Base-by-base conservation (phyloP, 2,329 filamentous ascomycete species). In the Monascus ruber region DNA sequence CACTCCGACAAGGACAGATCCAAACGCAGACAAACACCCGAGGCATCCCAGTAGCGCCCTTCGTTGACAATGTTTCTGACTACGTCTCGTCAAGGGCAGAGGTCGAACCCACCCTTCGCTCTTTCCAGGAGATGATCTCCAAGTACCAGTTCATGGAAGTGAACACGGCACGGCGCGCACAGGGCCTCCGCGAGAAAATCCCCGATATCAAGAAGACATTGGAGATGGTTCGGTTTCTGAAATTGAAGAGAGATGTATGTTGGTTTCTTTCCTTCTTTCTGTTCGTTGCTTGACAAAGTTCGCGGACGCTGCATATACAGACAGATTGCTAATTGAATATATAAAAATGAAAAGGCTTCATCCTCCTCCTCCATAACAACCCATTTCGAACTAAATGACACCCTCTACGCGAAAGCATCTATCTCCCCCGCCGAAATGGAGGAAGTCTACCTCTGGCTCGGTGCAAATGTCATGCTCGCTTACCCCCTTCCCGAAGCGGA, bases 91-190 rank as follows among this genome's bases (percentile, higher is more conserved):
- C 59, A 5, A 59, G 64, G 40, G 58, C 59, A 4, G 66, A 70
- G 36, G 65, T 69, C 45, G 66, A 70, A 46, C 49, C 60, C 24
- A 70, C 66, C 1, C 59, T 70, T 4, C 58, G 59, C 42, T 60
- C 58, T 11, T 69, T 70, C 54, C 66, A 69, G 49, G 66, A 70
- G 47, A 64, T 65, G 55, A 58, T 61, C 59, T 94, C 87, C 52
- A 98, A 98, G 74, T 98, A 98, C 70, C 91, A 96, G 64, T 98
- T 96, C 68, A 98, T 98, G 91, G 87, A 96, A 68, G 72, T 83
- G 59, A 96, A 94, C 64, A 84, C 91, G 42, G 83, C 94, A 62
- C 76, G 86, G 47, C 77, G 91, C 35, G 81, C 84, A 38, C 72
- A 74, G 4, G 87, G 88, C 2, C 69, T 98, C 40, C 84, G 81